phyloP scores from a whole-genome alignment of 306 rosid species.

The Urtica urens region DNA sequence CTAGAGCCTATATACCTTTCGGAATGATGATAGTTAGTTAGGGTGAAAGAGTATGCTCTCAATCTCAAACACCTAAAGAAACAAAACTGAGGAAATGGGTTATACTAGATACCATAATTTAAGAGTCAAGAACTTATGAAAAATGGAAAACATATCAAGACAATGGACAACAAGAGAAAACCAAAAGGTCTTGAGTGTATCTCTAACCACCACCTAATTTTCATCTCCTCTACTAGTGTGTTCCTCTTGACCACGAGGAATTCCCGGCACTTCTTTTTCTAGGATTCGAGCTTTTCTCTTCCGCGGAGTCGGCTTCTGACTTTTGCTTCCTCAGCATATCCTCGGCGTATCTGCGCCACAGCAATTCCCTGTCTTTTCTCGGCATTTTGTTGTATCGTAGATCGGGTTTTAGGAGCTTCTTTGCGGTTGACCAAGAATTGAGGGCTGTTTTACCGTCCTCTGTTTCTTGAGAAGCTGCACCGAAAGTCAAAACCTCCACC shows the following conservation, averaged over 20 bases:
- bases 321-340: slow-evolving; percentile 62
- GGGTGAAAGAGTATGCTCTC: too few species aligned
- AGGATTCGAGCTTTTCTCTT: slow-evolving; percentile 42
- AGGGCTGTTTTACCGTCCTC: slow-evolving; percentile 70
- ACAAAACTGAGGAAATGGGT: too few species aligned
- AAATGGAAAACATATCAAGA: too few species aligned
- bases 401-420: slow-evolving; percentile 59
- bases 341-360: slow-evolving; percentile 67
- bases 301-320: slow-evolving; percentile 40
- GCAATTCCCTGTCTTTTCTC: slow-evolving; percentile 66
- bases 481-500: slow-evolving; percentile 56
- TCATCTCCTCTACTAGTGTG: too few species aligned
- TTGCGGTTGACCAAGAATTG: slow-evolving; percentile 87
- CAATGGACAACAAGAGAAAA: too few species aligned
- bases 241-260: slow-evolving; percentile 38
- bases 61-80: too few species aligned
- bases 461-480: slow-evolving; percentile 46
- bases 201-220: too few species aligned
- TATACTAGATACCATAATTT: too few species aligned
- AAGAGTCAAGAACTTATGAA: too few species aligned
- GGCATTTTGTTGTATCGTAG: slow-evolving; percentile 65
- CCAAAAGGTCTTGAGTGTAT: too few species aligned
- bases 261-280: slow-evolving; percentile 41
- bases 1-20: too few species aligned
- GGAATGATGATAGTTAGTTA: too few species aligned